A percentile compares a stretch with the other conserved stretches of the same genome.
Evolutionary conservation across 208 protist species (phyloP).

Genomic region (Wallacemonas sp.): DNA sequence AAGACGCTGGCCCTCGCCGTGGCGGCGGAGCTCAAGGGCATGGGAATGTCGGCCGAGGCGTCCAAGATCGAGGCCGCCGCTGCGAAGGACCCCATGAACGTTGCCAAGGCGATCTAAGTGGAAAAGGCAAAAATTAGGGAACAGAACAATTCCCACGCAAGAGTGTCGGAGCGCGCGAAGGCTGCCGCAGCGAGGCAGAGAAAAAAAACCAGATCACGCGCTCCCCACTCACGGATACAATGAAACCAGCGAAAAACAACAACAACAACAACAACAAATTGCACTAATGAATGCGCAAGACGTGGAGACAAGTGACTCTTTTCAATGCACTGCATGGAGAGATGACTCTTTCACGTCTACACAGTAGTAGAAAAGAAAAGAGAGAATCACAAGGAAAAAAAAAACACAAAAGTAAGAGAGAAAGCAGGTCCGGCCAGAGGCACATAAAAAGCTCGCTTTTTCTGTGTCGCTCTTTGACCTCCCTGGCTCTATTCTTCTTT

Average conservation of each 20-base stretch:
- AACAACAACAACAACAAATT: too few relatives aligned
- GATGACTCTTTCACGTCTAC: conserved; percentile 15
- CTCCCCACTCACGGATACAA: too few relatives aligned
- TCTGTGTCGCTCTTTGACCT: too few relatives aligned
- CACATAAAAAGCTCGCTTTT: too few relatives aligned
- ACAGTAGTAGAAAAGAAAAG: conserved; percentile 30
- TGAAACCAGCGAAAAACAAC: too few relatives aligned
- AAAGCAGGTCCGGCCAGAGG: too few relatives aligned
- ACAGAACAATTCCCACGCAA: conserved; percentile 7
- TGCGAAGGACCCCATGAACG: conserved; percentile 57
- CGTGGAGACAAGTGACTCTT: too few relatives aligned
- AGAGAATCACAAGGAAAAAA: conserved; percentile 16
- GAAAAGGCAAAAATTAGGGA: neutral
- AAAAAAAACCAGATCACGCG: too few relatives aligned
- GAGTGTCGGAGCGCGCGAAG: neutral
- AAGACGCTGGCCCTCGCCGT: conserved; percentile 71
- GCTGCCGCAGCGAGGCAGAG: too few relatives aligned
- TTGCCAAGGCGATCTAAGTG: conserved; percentile 43
- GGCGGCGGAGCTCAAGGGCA: conserved; percentile 56
- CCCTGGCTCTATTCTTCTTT: too few relatives aligned
- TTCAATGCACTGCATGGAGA: too few relatives aligned
- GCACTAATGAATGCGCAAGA: too few relatives aligned
- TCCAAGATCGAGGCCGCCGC: conserved; percentile 63
- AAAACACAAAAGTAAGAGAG: conserved; percentile 33
- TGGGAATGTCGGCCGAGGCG: conserved; percentile 74